These are phyloP conservation scores for Alternaria viburni DNA, from an alignment of 2,329 filamentous ascomycete genomes.

Conservation along the genomic window DNA sequence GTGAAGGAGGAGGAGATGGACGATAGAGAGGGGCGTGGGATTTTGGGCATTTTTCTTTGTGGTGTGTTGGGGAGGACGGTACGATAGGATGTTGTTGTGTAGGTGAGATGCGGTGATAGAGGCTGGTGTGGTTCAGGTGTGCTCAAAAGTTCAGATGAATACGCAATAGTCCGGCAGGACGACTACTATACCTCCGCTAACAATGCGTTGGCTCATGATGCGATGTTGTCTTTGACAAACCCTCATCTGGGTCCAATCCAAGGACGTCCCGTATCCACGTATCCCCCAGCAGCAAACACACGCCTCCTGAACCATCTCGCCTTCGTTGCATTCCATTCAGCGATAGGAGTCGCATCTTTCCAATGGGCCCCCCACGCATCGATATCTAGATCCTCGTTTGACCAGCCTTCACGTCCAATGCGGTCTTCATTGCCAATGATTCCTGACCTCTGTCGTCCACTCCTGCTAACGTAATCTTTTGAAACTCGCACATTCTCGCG, in stretches of 20 bases:
- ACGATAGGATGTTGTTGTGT: not conserved
- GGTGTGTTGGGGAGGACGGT: no score
- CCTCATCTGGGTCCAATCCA: not conserved
- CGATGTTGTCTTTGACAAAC: not conserved
- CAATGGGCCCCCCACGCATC: not conserved
- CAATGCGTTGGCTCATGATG: not conserved
- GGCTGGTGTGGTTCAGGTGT: not conserved
- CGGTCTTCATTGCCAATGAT: not conserved
- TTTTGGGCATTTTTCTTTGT: not conserved
- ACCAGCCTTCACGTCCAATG: not conserved
- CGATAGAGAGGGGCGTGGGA: not conserved
- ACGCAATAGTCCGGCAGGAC: not conserved
- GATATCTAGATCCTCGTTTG: not conserved
- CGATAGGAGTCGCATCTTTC: not conserved
- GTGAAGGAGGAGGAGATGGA: not conserved
- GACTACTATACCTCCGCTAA: not conserved
- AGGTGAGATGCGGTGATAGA: not conserved
- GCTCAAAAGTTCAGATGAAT: not conserved
- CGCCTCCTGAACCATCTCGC: not conserved
- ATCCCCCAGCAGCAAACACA: not conserved
- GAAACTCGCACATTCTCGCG: not conserved
- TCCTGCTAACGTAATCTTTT: not conserved
- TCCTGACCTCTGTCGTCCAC: not conserved
- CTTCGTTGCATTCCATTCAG: not conserved
- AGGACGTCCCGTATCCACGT: not conserved